These are phyloP conservation scores for Coprinopsis cinerea DNA, from an alignment of 768 basidiomycete genomes.

Conservation along the genomic window DNA sequence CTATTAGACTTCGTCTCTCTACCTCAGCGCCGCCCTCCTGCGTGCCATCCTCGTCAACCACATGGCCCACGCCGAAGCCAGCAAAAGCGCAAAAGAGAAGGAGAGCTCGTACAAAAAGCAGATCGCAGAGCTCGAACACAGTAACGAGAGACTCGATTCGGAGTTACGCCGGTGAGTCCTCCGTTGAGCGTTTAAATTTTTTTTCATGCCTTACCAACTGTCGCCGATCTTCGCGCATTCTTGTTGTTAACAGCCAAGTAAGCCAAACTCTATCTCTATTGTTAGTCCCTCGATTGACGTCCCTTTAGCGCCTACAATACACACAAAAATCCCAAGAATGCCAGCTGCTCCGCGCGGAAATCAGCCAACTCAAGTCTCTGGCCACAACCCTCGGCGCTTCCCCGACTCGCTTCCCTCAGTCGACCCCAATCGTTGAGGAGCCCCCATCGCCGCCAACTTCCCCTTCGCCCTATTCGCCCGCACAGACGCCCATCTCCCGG, in stretches of 20 bases:
- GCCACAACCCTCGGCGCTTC: conserved; percentile 36
- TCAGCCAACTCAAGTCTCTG: conserved; percentile 49
- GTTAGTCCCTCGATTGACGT: conserved; percentile 14
- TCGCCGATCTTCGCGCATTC: conserved; percentile 13
- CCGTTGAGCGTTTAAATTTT: conserved; percentile 12
- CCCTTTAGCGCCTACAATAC: conserved; percentile 50
- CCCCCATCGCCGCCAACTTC: conserved; percentile 30
- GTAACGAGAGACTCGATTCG: conserved; percentile 54
- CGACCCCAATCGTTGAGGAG: conserved; percentile 30
- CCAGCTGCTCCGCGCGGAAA: conserved; percentile 60
- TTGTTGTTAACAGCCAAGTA: conserved; percentile 47
- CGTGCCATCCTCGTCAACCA: conserved; percentile 82
- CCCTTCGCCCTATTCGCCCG: conserved; percentile 28
- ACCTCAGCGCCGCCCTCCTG: conserved; percentile 71
- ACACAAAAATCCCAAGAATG: conserved; percentile 67
- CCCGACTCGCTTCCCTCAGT: conserved; percentile 27
- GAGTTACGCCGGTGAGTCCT: conserved; percentile 65
- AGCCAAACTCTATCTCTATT: conserved; percentile 26
- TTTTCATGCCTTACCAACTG: neutral
- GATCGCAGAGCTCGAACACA: conserved; percentile 58
- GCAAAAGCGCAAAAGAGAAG: conserved; percentile 55
- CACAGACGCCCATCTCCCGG: conserved; percentile 42
- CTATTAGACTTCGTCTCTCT: conserved; percentile 56
- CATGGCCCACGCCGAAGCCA: conserved; percentile 71
- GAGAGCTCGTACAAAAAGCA: conserved; percentile 60